Evolutionary conservation across 805 yeast species (phyloP).

Genomic region (Schizosaccharomyces osmophilus): DNA sequence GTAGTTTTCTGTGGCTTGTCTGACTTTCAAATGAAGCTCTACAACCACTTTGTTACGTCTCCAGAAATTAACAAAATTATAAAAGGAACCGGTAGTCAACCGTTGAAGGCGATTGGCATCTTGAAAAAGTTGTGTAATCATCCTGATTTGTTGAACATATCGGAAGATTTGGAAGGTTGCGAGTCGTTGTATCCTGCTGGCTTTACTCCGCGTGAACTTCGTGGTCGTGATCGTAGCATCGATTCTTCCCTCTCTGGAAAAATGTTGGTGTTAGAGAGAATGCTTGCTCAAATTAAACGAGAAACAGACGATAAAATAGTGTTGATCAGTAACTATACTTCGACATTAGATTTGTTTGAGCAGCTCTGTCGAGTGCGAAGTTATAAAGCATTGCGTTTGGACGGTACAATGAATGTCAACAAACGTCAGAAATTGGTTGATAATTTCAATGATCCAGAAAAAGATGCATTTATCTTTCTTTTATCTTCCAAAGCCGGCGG

Average conservation of each 20-base stretch:
- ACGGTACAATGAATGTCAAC: constrained; percentile 78
- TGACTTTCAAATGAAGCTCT: constrained; percentile 48
- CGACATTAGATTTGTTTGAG: constrained; percentile 77
- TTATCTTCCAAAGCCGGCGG: constrained; percentile 95
- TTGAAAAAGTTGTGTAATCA: constrained; percentile 83
- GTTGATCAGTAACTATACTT: constrained; percentile 80
- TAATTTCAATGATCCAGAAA: constrained; percentile 70
- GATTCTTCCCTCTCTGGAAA: constrained; percentile 73
- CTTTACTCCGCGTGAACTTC: constrained; percentile 23
- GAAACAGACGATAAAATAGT: constrained; percentile 78
- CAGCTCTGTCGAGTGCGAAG: constrained; percentile 41
- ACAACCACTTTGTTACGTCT: constrained; percentile 50
- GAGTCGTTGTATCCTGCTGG: constrained; percentile 27
- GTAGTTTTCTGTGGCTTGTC: constrained; percentile 77
- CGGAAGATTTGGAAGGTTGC: constrained; percentile 53
- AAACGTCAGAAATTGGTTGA: constrained; percentile 87
- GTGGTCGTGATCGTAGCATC: constrained; percentile 36
- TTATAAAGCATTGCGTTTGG: constrained; percentile 62
- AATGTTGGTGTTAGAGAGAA: constrained; percentile 50
- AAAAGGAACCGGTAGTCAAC: constrained; percentile 48
- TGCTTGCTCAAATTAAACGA: constrained; percentile 44
- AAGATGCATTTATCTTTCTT: constrained; percentile 65
- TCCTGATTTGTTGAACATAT: constrained; percentile 59
- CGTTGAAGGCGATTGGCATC: constrained; percentile 69
- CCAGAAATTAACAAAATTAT: constrained; percentile 48